Base-by-base conservation (phyloP, 2,329 filamentous ascomycete genomes). In the Penicillium corylophilum region DNA sequence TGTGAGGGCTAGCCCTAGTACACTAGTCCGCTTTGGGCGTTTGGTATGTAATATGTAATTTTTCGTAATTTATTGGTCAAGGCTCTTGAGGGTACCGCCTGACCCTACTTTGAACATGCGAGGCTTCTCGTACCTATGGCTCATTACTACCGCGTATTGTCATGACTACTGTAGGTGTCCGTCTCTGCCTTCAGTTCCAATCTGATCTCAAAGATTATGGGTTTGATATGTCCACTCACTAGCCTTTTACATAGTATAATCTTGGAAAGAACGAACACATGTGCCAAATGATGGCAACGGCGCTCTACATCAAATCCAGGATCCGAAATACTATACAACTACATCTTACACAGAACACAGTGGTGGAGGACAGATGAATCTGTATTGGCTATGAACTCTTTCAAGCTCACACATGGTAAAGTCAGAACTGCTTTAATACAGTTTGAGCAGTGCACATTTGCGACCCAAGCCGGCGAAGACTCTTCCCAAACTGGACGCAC, bases 1-100 rank as follows among this genome's bases (percentile, higher is more conserved):
- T 55, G 62, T 68, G 23, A 72, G 71, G 69, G 68, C 60, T 63
- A 71, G 59, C 71, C 72, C 72, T 74, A 74, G 61, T 10, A 31
- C 57, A 48, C 66, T 70, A 70, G 46, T 44, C 65, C 57, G 0
- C 2, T 60, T 67, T 57, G 23, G 64, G 65, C 15, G 6, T 23
- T 4, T 18, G 2, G 23, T 49, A 51, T 26, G 31, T 20, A 13
- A 4, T 24, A 1, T 23, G 39, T 51, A 26, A 43, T 16, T n/a
- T 23, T n/a, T 29, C 1, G 57, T 62, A 53, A 51, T 49, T 31
- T 53, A 47, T 43, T 31, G 7, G 12, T n/a, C 9, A n/a, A n/a
- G 15, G 16, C 20, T 38, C 18, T 16, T 50, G 23, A 44, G 40
- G 29, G 12, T 45, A 45, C 31, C 16, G 18, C 16, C 18, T 2